Base-by-base conservation (phyloP, 192 early-diverging fungal species). In the Entomortierella beljakovae region DNA sequence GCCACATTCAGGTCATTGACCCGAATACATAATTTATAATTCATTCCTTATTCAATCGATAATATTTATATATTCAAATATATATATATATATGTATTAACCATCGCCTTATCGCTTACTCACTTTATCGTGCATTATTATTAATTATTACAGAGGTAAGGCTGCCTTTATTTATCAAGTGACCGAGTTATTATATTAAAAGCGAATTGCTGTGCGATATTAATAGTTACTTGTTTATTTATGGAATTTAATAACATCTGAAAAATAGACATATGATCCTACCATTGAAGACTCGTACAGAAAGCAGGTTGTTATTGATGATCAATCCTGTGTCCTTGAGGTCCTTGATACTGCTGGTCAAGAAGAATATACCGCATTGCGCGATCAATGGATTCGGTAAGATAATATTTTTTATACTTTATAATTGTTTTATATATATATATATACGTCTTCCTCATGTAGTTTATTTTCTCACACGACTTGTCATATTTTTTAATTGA, bases 261-360 rank as follows among this genome's bases (percentile, higher is more conserved):
- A 13, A 32, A 32, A 26, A 26, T 89, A 92, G 87, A 98, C 94
- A 77, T 99, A 98, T 79, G 96, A 98, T 84, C 98, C 98, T 32
- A 99, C 98, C 10, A 99, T 97, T 68, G 98, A 99, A 85, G 98
- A 98, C 83, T 96, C 94, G 28, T 99, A 98, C 85, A 88, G 96
- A 58, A 97, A 96, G 84, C 96, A 98, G 80, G 96, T 98, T 16
- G 96, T 97, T 29, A 94, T 99, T 46, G 98, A 99, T 83, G 95
- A 94, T 33, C 91, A 97, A 71, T 94, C 96, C 66, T 99, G 96
- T 82, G 95, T 98, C 77, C 83, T 99, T 33, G 96, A 99, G 83
- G 94, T 99, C 57, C 88, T 99, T 42, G 98, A 98, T 87, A 98
- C 96, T 22, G 97, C 97, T 43, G 97, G 96, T 43, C 91, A 94